Evolutionary conservation across 2,329 filamentous ascomycete genomes (phyloP).

Genomic region (Ceratocystis cubensis): DNA sequence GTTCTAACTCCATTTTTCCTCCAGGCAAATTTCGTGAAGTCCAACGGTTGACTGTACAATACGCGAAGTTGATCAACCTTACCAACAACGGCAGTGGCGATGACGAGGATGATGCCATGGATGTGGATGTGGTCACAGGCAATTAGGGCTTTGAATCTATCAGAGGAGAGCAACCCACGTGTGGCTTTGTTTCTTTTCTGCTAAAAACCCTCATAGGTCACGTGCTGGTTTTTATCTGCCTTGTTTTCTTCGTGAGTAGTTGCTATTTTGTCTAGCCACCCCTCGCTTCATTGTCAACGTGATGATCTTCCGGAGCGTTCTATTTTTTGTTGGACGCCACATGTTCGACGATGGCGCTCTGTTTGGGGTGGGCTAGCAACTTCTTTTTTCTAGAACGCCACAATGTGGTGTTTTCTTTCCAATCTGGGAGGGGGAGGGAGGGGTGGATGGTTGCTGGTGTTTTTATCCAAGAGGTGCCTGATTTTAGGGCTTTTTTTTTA

Average conservation of each 20-base stretch:
- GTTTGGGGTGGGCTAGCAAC: neutral
- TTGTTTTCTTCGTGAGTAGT: neutral
- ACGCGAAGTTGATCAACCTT: conserved; percentile 68
- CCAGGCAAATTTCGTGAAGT: conserved; percentile 89
- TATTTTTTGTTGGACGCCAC: neutral
- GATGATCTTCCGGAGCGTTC: neutral
- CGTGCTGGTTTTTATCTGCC: neutral
- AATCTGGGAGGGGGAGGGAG: neutral
- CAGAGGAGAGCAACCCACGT: neutral
- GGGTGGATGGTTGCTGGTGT: neutral
- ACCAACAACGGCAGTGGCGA: conserved; percentile 33
- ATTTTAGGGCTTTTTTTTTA: neutral
- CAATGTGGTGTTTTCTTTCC: neutral
- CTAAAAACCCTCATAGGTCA: neutral
- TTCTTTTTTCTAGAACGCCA: neutral
- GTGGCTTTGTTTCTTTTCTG: neutral
- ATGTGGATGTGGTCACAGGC: conserved; percentile 12
- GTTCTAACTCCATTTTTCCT: neutral
- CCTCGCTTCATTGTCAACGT: neutral
- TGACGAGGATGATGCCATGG: conserved; percentile 26
- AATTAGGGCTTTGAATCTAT: neutral
- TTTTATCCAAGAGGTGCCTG: neutral
- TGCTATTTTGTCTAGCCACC: neutral
- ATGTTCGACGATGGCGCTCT: neutral
- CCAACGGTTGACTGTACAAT: conserved; percentile 87